These are phyloP conservation scores for Oryza meridionalis DNA, from an alignment of 176 grass and related monocot genomes.

Conservation along the genomic window DNA sequence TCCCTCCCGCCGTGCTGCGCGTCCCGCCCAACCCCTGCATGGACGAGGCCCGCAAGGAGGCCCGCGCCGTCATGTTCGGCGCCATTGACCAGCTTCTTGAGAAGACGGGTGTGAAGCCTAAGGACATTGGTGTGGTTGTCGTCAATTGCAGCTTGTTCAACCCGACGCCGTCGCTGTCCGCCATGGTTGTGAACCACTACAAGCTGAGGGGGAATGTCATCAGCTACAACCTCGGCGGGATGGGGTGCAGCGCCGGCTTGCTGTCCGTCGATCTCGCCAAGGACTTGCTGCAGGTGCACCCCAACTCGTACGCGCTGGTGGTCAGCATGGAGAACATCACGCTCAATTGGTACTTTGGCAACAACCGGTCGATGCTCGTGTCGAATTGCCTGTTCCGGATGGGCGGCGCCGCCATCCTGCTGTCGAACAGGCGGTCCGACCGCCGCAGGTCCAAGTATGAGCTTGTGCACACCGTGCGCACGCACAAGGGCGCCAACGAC, in stretches of 20 bases:
- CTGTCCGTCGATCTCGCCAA: conserved; percentile 87
- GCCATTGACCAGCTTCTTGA: conserved; percentile 86
- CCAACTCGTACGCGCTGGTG: conserved; percentile 67
- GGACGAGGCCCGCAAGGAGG: conserved; percentile 87
- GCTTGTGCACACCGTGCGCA: conserved; percentile 88
- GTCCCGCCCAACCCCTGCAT: conserved; percentile 86
- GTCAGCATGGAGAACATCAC: conserved; percentile 98
- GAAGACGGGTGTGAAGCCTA: conserved; percentile 73
- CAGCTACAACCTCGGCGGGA: conserved; percentile 87
- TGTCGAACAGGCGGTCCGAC: conserved; percentile 64
- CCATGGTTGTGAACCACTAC: conserved; percentile 98
- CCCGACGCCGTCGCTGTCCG: conserved; percentile 89
- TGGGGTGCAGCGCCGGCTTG: conserved; percentile 92
- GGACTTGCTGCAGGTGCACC: conserved; percentile 83
- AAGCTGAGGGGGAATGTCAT: conserved; percentile 82
- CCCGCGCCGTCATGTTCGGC: conserved; percentile 78
- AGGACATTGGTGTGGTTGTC: conserved; percentile 88
- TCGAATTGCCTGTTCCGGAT: conserved; percentile 93
- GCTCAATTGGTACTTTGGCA: conserved; percentile 94
- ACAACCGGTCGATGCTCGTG: conserved; percentile 84
- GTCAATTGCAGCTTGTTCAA: conserved; percentile 98
- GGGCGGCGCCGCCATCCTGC: conserved; percentile 88
- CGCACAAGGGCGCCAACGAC: conserved; percentile 88
- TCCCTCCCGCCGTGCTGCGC: conserved; percentile 73
- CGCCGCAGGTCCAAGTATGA: conserved; percentile 82